Base-by-base conservation (phyloP, 345 rosid genomes). In the Excoecaria agallocha region DNA sequence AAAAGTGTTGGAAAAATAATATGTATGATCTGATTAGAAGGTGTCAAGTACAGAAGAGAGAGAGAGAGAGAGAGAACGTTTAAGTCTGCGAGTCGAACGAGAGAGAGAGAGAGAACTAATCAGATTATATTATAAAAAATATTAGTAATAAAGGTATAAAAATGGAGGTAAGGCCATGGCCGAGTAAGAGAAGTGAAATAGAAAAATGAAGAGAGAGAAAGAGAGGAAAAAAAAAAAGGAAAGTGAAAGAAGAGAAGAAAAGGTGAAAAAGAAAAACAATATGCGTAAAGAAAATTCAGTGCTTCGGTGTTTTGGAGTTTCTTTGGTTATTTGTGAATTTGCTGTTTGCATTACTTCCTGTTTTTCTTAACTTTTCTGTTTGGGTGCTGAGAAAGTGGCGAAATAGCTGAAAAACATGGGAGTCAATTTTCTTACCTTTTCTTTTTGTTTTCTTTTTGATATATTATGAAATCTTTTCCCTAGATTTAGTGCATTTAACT, bases 21-120 rank as follows among this genome's bases (percentile, higher is more conserved):
- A 69, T 48, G 70, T 57, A 76, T 74, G 87, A 84, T 78, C 88
- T 77, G 81, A 77, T 77, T 69, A 80, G 50, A 71, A 82, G 74
- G 70, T 80, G 79, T 63, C 37, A 54, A 69, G 59, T 50, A 24
- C 84, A 69, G 68, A 70, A 16, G 66, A 68, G 66, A 80, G 75
- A 79, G 76, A 78, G 60, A 64, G 75, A 68, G 55, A 78, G n/a
- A n/a, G n/a, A n/a, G 78, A n/a, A n/a, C 72, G 72, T 74, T 60
- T 25, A 30, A 60, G 41, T 35, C 35, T 60, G 65, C 65, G 35
- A 60, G 43, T 37, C n/a, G 71, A 65, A 57, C 73, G 63, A 74
- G 39, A 57, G 67, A 82, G 80, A 6, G 13, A 66, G 56, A 20
- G 74, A 55, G 55, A 19, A 25, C 1, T 30, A 0, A 30, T 2